These are phyloP conservation scores for Lodderomyces parapsilosis DNA, from an alignment of 1,139 yeast genomes.

Conservation along the genomic window DNA sequence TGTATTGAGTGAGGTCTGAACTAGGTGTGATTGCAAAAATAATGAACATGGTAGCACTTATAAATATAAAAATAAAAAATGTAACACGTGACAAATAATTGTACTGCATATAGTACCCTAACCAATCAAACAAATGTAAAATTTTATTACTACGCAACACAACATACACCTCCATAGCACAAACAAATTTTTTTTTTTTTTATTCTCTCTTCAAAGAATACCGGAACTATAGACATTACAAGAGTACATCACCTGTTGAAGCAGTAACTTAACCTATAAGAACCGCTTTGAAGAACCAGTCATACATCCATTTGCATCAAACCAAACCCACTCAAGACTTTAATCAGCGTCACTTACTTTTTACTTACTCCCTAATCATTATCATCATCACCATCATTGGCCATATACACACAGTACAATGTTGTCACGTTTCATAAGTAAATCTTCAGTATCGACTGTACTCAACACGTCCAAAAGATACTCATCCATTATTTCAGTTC, in stretches of 20 bases:
- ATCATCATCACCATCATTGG: not conserved
- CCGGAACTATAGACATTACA: too few relatives aligned
- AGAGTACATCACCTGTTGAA: too few relatives aligned
- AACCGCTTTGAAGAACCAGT: too few relatives aligned
- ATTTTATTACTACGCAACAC: conserved; percentile 9
- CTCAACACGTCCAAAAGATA: conserved; percentile 21
- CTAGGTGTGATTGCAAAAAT: not conserved
- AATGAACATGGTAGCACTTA: conserved; percentile 1
- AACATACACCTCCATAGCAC: not conserved
- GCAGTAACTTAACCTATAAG: too few relatives aligned
- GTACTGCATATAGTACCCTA: not conserved
- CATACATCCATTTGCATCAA: too few relatives aligned
- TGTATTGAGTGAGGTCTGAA: too few relatives aligned
- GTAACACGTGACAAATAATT: too few relatives aligned
- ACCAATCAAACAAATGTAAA: conserved; percentile 12
- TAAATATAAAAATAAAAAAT: too few relatives aligned
- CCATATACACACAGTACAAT: conserved; percentile 8
- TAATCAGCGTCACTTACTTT: too few relatives aligned
- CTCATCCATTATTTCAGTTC: conserved; percentile 59
- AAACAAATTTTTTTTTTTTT: conserved; percentile 1
- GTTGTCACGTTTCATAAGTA: conserved; percentile 15
- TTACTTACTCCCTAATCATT: not conserved
- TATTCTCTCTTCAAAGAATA: not conserved
- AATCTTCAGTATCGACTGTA: conserved; percentile 4
- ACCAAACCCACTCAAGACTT: too few relatives aligned